These are phyloP conservation scores for Xylariomycetidae sp. DNA, from an alignment of 2,329 filamentous ascomycete species.

Conservation along the genomic window DNA sequence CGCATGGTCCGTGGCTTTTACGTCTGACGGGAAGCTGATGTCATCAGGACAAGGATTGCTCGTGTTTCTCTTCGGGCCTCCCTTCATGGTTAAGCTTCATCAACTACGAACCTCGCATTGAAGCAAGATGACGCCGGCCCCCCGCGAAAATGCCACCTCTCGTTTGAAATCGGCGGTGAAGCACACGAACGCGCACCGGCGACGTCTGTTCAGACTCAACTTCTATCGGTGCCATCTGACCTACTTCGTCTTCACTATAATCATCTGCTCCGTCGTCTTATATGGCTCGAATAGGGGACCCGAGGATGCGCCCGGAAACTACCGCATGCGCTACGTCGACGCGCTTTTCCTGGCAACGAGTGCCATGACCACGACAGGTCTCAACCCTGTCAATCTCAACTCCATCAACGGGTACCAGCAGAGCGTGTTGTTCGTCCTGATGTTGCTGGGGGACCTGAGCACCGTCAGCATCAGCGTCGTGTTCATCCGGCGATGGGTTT, in stretches of 20 bases:
- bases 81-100: no score
- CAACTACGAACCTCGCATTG: no score
- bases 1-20: no score
- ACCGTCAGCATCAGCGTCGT: conserved; percentile 4
- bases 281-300: conserved; percentile 1
- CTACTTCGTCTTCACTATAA: conserved; percentile 1
- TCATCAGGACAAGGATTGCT: no score
- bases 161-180: not conserved
- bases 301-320: not conserved
- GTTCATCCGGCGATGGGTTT: not conserved
- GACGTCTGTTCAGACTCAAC: conserved; percentile 1
- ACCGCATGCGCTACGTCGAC: conserved; percentile 1
- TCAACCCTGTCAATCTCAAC: conserved; percentile 1
- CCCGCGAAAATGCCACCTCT: no score
- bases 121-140: no score
- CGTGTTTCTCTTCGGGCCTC: no score
- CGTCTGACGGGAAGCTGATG: no score
- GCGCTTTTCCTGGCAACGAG: conserved; percentile 1
- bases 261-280: not conserved
- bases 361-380: conserved; percentile 2
- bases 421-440: conserved; percentile 2
- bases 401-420: conserved; percentile 2
- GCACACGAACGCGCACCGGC: not conserved
- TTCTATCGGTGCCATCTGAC: conserved; percentile 4
- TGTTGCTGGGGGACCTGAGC: conserved; percentile 3